phyloP scores from a whole-genome alignment of 768 basidiomycete genomes.

The Termitomyces titanicus region DNA sequence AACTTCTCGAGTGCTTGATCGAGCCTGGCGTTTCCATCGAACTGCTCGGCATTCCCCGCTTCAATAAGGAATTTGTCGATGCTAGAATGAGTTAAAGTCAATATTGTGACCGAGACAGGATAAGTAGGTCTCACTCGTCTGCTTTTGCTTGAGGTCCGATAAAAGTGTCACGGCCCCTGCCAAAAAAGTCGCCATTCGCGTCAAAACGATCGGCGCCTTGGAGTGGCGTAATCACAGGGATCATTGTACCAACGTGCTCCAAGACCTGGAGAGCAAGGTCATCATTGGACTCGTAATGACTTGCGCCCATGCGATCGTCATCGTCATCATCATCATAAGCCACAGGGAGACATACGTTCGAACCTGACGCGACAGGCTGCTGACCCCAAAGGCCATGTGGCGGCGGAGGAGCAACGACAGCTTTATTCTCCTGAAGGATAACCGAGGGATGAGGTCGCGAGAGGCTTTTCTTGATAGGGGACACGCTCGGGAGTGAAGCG shows the following conservation, averaged over 20 bases:
- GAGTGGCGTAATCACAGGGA: slow-evolving; percentile 24
- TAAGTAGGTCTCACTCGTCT: slow-evolving; percentile 41
- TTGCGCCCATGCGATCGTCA: slow-evolving; percentile 5
- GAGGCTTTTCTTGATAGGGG: neutral
- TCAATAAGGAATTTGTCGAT: slow-evolving; percentile 50
- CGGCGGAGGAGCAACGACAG: neutral
- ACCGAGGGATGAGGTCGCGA: neutral
- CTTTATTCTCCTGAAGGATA: neutral
- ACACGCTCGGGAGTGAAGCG: too few species aligned
- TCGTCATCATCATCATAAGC: neutral
- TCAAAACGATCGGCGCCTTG: slow-evolving; percentile 30
- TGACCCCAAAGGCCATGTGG: neutral
- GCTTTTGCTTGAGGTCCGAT: slow-evolving; percentile 41
- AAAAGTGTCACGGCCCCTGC: slow-evolving; percentile 42
- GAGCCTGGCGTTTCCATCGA: slow-evolving; percentile 57
- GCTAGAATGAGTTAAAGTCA: slow-evolving; percentile 24
- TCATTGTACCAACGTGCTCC: slow-evolving; percentile 4
- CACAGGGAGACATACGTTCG: slow-evolving; percentile 7
- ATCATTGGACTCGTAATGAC: slow-evolving; percentile 14
- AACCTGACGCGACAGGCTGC: slow-evolving; percentile 18
- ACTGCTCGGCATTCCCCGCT: slow-evolving; percentile 55
- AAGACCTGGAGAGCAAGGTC: slow-evolving; percentile 9
- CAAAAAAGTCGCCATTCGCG: slow-evolving; percentile 42
- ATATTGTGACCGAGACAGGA: neutral
- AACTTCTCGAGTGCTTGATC: slow-evolving; percentile 54